Evolutionary conservation across 2,329 filamentous ascomycete species (phyloP).

Genomic region (Epichloe sibirici): DNA sequence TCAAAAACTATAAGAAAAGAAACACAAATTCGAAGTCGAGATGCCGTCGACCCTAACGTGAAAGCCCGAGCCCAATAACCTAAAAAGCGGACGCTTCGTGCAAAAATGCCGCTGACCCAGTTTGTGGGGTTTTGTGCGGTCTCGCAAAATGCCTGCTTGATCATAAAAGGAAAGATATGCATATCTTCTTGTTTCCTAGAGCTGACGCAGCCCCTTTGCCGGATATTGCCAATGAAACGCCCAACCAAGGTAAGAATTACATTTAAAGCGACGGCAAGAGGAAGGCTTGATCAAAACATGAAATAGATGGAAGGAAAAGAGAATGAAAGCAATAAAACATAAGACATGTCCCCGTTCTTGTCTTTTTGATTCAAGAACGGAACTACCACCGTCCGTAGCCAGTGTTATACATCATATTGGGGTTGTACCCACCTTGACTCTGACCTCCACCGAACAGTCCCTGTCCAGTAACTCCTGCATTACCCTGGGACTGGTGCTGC

Average conservation of each 20-base stretch:
- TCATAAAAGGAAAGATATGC: slow-evolving; percentile 13
- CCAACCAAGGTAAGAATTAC: slow-evolving; percentile 7
- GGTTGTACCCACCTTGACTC: slow-evolving; percentile 90
- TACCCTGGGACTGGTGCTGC: slow-evolving; percentile 75
- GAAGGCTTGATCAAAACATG: slow-evolving; percentile 11
- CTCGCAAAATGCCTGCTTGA: slow-evolving; percentile 20
- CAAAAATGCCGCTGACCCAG: slow-evolving; percentile 15
- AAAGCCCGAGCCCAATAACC: slow-evolving; percentile 11
- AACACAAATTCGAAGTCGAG: slow-evolving; percentile 4
- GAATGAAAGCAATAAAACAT: slow-evolving; percentile 11
- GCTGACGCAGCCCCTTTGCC: slow-evolving; percentile 13
- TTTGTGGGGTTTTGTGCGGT: slow-evolving; percentile 13
- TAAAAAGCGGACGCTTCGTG: slow-evolving; percentile 19
- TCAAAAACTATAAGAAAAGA: slow-evolving; percentile 7
- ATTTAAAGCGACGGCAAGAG: slow-evolving; percentile 10
- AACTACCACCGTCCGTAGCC: slow-evolving; percentile 57
- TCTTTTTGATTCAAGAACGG: background rate
- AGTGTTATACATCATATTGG: slow-evolving; percentile 70
- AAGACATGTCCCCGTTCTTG: slow-evolving; percentile 5
- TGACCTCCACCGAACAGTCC: slow-evolving; percentile 80
- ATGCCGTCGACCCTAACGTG: slow-evolving; percentile 7
- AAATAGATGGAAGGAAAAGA: slow-evolving; percentile 5
- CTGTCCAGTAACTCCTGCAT: slow-evolving; percentile 62
- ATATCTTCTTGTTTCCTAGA: slow-evolving; percentile 16
- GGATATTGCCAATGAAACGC: slow-evolving; percentile 18